Evolutionary conservation across 306 rosid species (phyloP), one percentile per base, ranked within the genome.

Genomic region (Vigna mungo): DNA sequence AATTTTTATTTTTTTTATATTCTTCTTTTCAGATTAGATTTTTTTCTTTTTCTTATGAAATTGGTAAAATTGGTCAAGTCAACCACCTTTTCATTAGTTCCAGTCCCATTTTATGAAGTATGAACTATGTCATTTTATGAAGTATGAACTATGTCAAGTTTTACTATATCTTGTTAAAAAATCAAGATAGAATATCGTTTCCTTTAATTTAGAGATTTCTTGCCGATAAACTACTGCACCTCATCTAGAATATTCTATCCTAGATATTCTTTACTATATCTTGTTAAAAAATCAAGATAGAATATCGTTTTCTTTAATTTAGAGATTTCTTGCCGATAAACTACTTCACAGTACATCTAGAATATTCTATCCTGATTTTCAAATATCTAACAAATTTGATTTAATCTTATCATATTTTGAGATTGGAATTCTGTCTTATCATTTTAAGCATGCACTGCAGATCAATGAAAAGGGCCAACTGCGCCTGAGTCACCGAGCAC

Each of bases 381-480:
- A 39, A 39, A 9, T 39, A 67, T 62, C 52, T 30, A 37, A 54
- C 52, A 44, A 20, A 30, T 51, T 66, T 62, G 20, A 53, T 81
- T 67, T 18, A 12, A 56, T 71, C 73, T 72, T 52, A 58, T 71
- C 18, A 7, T 77, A 41, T 43, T 18, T 20, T 46, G 54, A 61
- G 27, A 64, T 63, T 11, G 9, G 58, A 47, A 32, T 61, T 17
- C 72, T 58, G 23, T 65, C 77, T 73, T 51, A 82, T 79, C 47
- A 32, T 71, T 73, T 58, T 69, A 67, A 27, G 55, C 72, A n/a
- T 80, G 65, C 30, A 16, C 76, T 86, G 72, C 89, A 95, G 98
- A 86, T 84, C 83, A 95, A 95, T 86, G 96, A 88, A 32, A 92
- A 89, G 81, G 97, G 98, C 25, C 98, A 95, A 71, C 90, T 95